A percentile compares a stretch with the other conserved stretches of the same genome.
These are phyloP conservation scores for Alternaria sp. DNA, from an alignment of 2,329 filamentous ascomycete genomes.

Conservation along the genomic window DNA sequence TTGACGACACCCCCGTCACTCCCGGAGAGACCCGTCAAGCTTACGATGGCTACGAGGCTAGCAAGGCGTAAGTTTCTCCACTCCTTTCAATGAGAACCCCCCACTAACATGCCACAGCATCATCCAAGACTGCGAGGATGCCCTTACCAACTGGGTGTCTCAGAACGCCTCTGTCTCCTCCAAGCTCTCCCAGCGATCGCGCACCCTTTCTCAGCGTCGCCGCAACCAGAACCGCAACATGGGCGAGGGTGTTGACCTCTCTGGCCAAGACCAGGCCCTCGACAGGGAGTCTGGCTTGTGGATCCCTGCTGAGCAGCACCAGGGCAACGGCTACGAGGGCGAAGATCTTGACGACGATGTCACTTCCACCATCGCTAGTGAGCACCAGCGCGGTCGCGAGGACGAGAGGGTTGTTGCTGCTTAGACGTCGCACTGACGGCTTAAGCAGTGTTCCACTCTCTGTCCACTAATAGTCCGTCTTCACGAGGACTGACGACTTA, in stretches of 20 bases:
- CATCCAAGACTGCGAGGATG: conserved; percentile 98
- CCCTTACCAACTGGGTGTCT: conserved; percentile 95
- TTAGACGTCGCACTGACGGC: conserved; percentile 30
- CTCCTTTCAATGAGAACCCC: neutral
- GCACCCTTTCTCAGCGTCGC: conserved; percentile 85
- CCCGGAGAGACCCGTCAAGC: conserved; percentile 94
- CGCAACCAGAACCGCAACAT: conserved; percentile 67
- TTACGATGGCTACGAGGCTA: conserved; percentile 97
- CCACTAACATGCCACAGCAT: conserved; percentile 62
- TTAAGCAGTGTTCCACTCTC: conserved; percentile 25
- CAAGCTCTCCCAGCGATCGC: conserved; percentile 84
- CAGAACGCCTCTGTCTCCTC: conserved; percentile 87
- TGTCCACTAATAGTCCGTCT: conserved; percentile 33
- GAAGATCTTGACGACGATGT: conserved; percentile 66
- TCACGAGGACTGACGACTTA: conserved; percentile 36
- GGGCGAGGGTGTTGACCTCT: conserved; percentile 79
- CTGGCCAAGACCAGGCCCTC: conserved; percentile 79
- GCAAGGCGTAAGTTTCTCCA: conserved; percentile 70
- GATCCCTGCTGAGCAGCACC: conserved; percentile 76
- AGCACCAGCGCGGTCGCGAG: conserved; percentile 54
- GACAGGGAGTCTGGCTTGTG: conserved; percentile 80
- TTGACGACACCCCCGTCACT: conserved; percentile 96
- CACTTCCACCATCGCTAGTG: conserved; percentile 48
- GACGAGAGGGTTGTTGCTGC: conserved; percentile 52
- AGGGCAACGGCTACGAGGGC: conserved; percentile 67